These are phyloP conservation scores for Neophaeococcomyces aloes DNA, from an alignment of 2,329 filamentous ascomycete species.

Conservation along the genomic window DNA sequence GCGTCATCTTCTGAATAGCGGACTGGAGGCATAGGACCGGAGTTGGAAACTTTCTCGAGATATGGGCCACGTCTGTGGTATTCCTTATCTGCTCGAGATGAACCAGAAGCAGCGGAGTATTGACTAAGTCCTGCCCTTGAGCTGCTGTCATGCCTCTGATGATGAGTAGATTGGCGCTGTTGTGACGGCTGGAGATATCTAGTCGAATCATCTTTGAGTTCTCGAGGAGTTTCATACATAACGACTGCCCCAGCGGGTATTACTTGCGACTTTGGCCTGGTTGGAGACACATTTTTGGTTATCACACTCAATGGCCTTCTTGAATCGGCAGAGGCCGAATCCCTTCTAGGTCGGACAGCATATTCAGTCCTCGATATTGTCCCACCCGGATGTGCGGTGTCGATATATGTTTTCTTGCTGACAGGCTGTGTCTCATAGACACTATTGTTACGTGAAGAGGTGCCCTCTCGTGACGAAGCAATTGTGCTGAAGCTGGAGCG, in stretches of 20 bases:
- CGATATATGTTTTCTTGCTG: constrained; percentile 17
- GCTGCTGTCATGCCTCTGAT: constrained; percentile 20
- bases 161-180: constrained; percentile 10
- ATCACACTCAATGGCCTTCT: constrained; percentile 18
- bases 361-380: constrained; percentile 20
- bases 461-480: constrained; percentile 6
- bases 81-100: neutral
- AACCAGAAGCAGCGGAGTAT: neutral
- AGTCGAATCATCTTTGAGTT: constrained; percentile 11
- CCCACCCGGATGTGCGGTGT: constrained; percentile 14
- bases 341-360: constrained; percentile 19
- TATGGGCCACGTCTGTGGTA: constrained; percentile 5
- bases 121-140: constrained; percentile 18
- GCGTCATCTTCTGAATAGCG: constrained; percentile 16
- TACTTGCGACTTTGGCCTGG: constrained; percentile 9
- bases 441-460: constrained; percentile 11
- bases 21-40: neutral
- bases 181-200: constrained; percentile 17
- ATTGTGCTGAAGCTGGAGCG: constrained; percentile 10
- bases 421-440: constrained; percentile 17
- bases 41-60: constrained; percentile 5
- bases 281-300: constrained; percentile 15
- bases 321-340: constrained; percentile 18
- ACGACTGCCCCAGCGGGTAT: no score
- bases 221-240: neutral